These are phyloP conservation scores for Pulveroboletus sp. DNA, from an alignment of 768 basidiomycete genomes.

Conservation along the genomic window DNA sequence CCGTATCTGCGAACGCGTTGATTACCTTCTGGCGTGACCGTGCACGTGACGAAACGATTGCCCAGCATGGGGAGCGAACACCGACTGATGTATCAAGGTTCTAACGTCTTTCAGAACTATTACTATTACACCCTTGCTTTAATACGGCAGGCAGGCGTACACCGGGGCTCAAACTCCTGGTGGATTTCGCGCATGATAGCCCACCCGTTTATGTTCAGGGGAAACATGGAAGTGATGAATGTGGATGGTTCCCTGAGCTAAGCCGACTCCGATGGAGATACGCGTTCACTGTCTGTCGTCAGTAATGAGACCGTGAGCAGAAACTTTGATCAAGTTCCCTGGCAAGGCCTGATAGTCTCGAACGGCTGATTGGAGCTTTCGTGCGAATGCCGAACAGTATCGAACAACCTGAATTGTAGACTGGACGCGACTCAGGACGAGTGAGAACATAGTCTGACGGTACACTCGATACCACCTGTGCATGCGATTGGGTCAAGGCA, in stretches of 20 bases:
- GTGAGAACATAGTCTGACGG: too few species aligned
- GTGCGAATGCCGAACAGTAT: neutral
- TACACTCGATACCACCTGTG: neutral
- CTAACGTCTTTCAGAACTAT: too few species aligned
- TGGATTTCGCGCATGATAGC: constrained; percentile 23
- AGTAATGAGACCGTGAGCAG: too few species aligned
- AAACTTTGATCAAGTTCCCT: too few species aligned
- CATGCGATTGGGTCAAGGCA: neutral
- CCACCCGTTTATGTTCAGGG: constrained; percentile 27
- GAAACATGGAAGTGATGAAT: constrained; percentile 25
- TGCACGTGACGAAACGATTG: too few species aligned
- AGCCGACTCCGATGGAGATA: neutral
- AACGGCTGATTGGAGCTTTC: neutral
- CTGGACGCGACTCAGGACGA: too few species aligned
- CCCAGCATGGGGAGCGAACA: too few species aligned
- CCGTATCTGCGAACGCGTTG: too few species aligned
- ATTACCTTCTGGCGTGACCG: too few species aligned
- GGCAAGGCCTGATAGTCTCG: too few species aligned
- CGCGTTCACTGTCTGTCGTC: too few species aligned
- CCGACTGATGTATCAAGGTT: too few species aligned
- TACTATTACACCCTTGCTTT: neutral
- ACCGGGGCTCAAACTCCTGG: constrained; percentile 13
- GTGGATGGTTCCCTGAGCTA: constrained; percentile 3
- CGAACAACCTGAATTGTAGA: neutral
- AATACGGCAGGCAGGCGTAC: constrained; percentile 10